Evolutionary conservation across 352 stramenopile species (phyloP).

Genomic region (Globisporangium viniferum): DNA sequence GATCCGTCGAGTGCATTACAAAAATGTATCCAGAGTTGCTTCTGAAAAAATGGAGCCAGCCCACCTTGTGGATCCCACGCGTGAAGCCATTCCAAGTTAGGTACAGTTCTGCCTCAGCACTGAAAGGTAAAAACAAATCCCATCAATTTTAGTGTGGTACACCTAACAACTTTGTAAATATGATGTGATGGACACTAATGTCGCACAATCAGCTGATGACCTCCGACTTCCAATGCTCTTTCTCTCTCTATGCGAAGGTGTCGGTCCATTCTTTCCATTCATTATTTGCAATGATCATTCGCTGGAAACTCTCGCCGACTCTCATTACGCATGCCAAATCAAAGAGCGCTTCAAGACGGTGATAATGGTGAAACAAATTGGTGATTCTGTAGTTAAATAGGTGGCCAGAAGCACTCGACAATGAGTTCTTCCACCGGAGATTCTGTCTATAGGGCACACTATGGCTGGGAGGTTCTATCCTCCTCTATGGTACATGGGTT

Average conservation of each 20-base stretch:
- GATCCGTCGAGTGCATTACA: no score
- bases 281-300: background rate
- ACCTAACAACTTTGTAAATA: background rate
- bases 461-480: background rate
- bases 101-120: background rate
- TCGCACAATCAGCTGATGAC: background rate
- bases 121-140: background rate
- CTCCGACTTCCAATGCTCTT: background rate
- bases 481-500: conserved; percentile 4
- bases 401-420: background rate
- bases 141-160: background rate
- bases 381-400: background rate
- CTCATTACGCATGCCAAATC: background rate
- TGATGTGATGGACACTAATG: background rate
- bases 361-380: background rate
- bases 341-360: background rate
- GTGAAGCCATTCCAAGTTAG: no score
- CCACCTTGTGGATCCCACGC: no score
- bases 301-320: background rate
- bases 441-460: background rate
- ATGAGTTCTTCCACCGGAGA: background rate
- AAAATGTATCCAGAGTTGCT: no score
- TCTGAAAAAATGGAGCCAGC: no score
- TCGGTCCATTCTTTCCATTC: background rate
- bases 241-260: background rate